Percentiles rank a stretch among this genome's conserved stretches.
phyloP scores from a whole-genome alignment of 805 yeast genomes.

The Saccharomyces jurei region DNA sequence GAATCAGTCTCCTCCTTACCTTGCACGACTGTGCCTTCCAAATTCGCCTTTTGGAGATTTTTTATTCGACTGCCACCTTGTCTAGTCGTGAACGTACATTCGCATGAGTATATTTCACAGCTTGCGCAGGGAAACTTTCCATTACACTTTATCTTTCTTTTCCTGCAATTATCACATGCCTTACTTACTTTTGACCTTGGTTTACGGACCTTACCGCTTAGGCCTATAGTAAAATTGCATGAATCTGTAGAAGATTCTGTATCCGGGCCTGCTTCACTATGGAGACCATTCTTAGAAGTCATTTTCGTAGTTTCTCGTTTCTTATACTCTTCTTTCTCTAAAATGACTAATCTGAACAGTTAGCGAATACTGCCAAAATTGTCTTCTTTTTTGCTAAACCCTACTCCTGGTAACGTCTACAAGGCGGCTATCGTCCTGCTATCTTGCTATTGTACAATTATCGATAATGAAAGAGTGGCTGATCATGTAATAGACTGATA shows the following conservation, averaged over 20 bases:
- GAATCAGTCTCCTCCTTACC: background rate
- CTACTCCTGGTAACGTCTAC: background rate
- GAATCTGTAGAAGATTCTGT: background rate
- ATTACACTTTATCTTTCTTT: constrained; percentile 30
- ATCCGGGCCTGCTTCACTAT: background rate
- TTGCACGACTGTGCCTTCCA: background rate
- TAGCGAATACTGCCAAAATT: background rate
- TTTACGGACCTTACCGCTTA: background rate
- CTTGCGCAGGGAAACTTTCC: constrained; percentile 28
- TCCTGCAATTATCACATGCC: constrained; percentile 29
- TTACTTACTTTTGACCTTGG: constrained; percentile 8
- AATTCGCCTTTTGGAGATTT: background rate
- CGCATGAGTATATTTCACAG: constrained; percentile 27
- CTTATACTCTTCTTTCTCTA: background rate
- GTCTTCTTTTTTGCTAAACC: background rate
- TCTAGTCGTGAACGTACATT: constrained; percentile 15
- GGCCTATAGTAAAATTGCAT: background rate
- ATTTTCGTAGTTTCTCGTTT: background rate
- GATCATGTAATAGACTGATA: background rate
- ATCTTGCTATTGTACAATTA: background rate
- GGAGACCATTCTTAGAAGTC: background rate
- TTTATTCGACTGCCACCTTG: background rate
- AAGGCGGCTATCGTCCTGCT: background rate
- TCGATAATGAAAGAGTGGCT: background rate
- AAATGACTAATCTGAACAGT: background rate